Base-by-base conservation (phyloP, 495 filamentous ascomycete genomes). In the Talaromyces adpressus region DNA sequence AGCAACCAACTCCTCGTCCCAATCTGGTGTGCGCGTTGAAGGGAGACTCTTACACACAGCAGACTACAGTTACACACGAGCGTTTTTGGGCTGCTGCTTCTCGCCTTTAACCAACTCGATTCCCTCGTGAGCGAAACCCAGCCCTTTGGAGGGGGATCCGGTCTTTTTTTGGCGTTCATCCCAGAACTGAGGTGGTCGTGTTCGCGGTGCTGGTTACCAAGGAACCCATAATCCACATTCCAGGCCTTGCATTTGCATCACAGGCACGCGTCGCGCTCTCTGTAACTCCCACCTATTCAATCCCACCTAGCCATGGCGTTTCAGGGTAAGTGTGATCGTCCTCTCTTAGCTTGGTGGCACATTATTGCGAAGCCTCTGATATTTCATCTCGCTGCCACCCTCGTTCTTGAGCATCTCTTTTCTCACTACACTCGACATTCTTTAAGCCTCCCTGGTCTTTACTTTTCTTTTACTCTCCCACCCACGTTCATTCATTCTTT, bases 171-270 rank as follows among this genome's bases (percentile, higher is more conserved):
- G 20, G 18, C 6, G 25, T 12, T 16, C 11, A 53, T 27, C 16
- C 41, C 3, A 12, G 47, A 62, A 18, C 30, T 36, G 56, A 58
- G 56, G 60, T 14, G 60, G 47, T 62, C 14, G n/a, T 20, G 27
- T 62, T 41, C 60, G 60, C 60, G 45, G 60, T 62, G 39, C 18
- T 53, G 47, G 62, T 63, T 57, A 47, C 54, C 62, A 57, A 63
- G 54, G 41, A 63, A 63, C 51, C 49, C 51, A 63, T 58, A 63
- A 52, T 53, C 60, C 62, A 63, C 62, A 63, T 63, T 63, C 54
- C 62, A 63, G 62, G 52, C 62, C 62, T 63, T 63, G 54, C 62
- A 62, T 63, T 47, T 63, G 62, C 62, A 57, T 58, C 62, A 52
- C 60, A 62, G 60, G 60, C 60, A 63, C 62, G 62, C 62, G 62